Percentiles rank a stretch among this genome's conserved stretches.
Evolutionary conservation across 148 eudicot species (phyloP).

Genomic region (Tetragonia tetragonoides): DNA sequence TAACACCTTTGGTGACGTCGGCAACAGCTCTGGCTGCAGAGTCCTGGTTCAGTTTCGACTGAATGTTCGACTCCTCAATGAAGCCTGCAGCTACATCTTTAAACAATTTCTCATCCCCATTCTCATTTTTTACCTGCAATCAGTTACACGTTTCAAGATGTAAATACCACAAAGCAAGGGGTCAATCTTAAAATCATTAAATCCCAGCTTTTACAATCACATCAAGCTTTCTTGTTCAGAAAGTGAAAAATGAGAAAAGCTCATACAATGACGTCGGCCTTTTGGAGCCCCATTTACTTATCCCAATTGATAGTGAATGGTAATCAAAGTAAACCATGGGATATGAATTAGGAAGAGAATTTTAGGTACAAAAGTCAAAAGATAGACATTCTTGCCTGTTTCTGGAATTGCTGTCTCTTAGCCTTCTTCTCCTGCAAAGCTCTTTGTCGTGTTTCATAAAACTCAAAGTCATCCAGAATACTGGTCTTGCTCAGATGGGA

Average conservation of each 20-base stretch:
- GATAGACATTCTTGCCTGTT: conserved; percentile 28
- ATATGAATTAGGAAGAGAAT: not conserved
- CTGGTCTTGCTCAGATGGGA: conserved; percentile 45
- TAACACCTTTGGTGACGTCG: conserved; percentile 23
- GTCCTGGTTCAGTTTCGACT: conserved; percentile 10
- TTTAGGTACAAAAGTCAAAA: not conserved
- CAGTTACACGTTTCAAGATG: not conserved
- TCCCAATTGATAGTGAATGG: too few relatives aligned
- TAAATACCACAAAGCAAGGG: not conserved
- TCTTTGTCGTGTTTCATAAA: conserved; percentile 48
- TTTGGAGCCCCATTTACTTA: too few relatives aligned
- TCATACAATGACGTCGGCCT: too few relatives aligned
- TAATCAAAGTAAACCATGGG: not conserved
- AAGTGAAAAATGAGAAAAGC: too few relatives aligned
- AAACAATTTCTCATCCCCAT: conserved; percentile 19
- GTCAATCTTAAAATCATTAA: not conserved
- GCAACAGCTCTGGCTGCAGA: conserved; percentile 11
- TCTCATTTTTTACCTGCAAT: conserved; percentile 26
- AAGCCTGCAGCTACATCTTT: conserved; percentile 22
- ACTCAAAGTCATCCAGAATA: conserved; percentile 56
- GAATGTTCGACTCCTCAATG: conserved; percentile 20
- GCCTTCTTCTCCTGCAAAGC: conserved; percentile 52
- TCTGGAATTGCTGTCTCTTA: conserved; percentile 39
- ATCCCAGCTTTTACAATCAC: not conserved
- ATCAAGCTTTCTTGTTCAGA: too few relatives aligned